Evolutionary conservation across 1,139 yeast species (phyloP).

Genomic region (Debaryomyces sp.): DNA sequence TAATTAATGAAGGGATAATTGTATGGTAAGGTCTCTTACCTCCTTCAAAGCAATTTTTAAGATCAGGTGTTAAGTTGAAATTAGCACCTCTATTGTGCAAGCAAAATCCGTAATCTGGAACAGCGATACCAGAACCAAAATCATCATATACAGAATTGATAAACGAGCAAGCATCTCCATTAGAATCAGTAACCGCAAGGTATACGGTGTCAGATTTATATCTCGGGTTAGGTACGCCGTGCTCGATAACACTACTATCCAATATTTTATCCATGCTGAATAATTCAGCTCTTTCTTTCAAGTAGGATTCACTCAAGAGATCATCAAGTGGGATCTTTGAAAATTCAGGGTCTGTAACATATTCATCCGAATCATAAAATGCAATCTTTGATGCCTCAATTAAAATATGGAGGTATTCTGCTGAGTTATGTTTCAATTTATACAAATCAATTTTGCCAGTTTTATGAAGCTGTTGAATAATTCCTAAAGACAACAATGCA

Average conservation of each 20-base stretch:
- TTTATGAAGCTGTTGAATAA: constrained; percentile 57
- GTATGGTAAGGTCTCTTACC: constrained; percentile 82
- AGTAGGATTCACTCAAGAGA: constrained; percentile 45
- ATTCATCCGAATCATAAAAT: constrained; percentile 77
- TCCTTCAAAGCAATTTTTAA: constrained; percentile 65
- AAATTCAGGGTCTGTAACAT: constrained; percentile 63
- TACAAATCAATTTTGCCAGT: constrained; percentile 47
- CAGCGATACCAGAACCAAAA: constrained; percentile 76
- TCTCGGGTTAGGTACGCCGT: constrained; percentile 64
- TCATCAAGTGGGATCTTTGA: constrained; percentile 38
- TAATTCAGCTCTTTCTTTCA: constrained; percentile 50
- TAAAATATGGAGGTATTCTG: constrained; percentile 68
- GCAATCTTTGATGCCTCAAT: constrained; percentile 74
- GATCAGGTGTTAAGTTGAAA: constrained; percentile 62
- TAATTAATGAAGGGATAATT: constrained; percentile 78
- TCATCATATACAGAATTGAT: constrained; percentile 73
- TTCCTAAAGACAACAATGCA: constrained; percentile 69
- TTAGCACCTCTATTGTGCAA: constrained; percentile 80
- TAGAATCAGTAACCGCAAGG: constrained; percentile 65
- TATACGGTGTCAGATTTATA: constrained; percentile 78
- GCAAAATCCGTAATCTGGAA: constrained; percentile 67
- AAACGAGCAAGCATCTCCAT: constrained; percentile 83
- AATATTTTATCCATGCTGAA: constrained; percentile 45
- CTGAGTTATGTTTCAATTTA: constrained; percentile 63
- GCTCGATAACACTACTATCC: constrained; percentile 44